Evolutionary conservation across 1,284 basidiomycete genomes (phyloP), one percentile per base, ranked within the genome.

Genomic region (Sporisorium iseilematis-ciliati): DNA sequence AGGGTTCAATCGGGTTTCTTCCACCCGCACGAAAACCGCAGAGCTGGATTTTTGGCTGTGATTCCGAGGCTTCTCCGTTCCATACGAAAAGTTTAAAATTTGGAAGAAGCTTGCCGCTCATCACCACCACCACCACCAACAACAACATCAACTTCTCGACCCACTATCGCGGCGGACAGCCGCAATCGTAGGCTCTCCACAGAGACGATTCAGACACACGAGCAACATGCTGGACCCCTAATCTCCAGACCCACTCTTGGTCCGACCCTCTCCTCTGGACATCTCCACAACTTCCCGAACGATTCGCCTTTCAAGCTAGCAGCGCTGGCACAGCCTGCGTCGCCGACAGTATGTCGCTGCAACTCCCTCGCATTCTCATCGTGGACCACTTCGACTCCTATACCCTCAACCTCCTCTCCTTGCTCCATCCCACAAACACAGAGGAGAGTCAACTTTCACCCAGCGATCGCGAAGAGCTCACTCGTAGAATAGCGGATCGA

Each of bases 361-460:
- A 64, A 38, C 63, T 81, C n/a, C 83, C 82, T 1, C 70, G 83
- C 21, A 73, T 84, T 49, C 68, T 82, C 7, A 78, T 85, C 42
- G 65, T 85, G 33, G 83, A 85, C 41, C 82, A 84, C 51, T 72
- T 80, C 57, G 83, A 85, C 67, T 84, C 82, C 3, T 85, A 85
- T 54, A 85, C 83, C 41, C 80, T 80, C 21, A 85, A 84, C 42
- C 60, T 84, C 18, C 64, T 85, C 23, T 72, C 79, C 18, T 42
- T 84, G 18, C 61, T 85, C 29, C 60, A 63, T 41, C 58, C 73
- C 0, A 50, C 26, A 20, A 33, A n/a, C 40, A 20, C 40, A 8
- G 16, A 23, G 4, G 25, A 35, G 11, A 26, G 26, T 40, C 42
- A 51, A 7, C n/a, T 31, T 5, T n/a, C 55, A 20, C 31, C 40